A percentile compares a stretch with the other conserved stretches of the same genome.
Conservation (phyloP, 192 early-diverging fungal species). For the Backusella circina region DNA sequence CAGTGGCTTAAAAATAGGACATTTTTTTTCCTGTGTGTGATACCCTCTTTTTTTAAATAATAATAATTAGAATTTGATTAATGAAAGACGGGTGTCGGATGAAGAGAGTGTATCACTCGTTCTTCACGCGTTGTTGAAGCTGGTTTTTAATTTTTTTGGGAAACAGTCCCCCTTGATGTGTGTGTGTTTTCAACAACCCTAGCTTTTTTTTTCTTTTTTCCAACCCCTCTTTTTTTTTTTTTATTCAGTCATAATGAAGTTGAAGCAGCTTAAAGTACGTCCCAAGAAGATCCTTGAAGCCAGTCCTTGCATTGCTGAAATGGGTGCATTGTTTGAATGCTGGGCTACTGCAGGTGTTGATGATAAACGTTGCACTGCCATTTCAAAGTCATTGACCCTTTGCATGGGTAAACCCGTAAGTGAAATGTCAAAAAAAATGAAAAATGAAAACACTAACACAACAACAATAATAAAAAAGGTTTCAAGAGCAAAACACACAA, state of each 20-base stretch:
- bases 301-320: constrained; percentile 53
- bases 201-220: constrained; percentile 7
- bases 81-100: neutral
- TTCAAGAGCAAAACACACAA: constrained; percentile 39
- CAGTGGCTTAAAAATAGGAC: constrained; percentile 4
- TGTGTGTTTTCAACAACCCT: neutral
- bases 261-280: constrained; percentile 56
- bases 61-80: neutral
- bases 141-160: neutral
- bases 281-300: constrained; percentile 52
- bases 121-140: neutral
- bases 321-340: constrained; percentile 58
- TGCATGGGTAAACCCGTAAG: constrained; percentile 58
- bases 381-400: constrained; percentile 45
- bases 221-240: neutral
- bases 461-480: constrained; percentile 22
- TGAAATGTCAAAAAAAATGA: neutral
- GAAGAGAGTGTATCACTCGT: neutral
- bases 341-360: constrained; percentile 54
- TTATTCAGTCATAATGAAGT: constrained; percentile 39
- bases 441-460: neutral
- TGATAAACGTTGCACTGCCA: constrained; percentile 46
- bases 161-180: neutral
- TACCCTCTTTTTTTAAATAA: neutral
- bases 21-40: neutral